phyloP scores from a whole-genome alignment of 2,329 filamentous ascomycete genomes.

The Fusarium falciforme region DNA sequence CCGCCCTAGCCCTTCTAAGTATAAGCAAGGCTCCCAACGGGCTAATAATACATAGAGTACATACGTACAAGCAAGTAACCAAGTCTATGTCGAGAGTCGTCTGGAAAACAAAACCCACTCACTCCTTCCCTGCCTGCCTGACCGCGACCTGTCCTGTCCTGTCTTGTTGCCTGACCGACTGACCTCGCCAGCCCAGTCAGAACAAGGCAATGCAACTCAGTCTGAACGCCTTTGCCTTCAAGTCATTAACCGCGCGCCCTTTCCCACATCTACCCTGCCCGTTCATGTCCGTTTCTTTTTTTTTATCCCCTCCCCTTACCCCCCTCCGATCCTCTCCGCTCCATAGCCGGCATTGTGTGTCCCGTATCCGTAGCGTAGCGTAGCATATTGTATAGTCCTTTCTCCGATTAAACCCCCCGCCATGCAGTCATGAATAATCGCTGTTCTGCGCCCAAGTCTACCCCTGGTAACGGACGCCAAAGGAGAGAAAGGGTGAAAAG shows the following conservation, averaged over 20 bases:
- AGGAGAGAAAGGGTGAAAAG: constrained; percentile 19
- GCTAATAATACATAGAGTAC: constrained; percentile 30
- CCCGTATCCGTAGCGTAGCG: constrained; percentile 28
- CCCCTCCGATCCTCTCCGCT: constrained; percentile 21
- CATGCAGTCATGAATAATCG: constrained; percentile 42
- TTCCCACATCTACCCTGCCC: constrained; percentile 14
- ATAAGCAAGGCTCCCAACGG: constrained; percentile 32
- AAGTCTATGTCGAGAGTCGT: constrained; percentile 35
- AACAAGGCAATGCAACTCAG: constrained; percentile 31
- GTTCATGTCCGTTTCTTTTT: constrained; percentile 4
- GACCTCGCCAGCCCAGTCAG: constrained; percentile 24
- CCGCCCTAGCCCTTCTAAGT: constrained; percentile 27
- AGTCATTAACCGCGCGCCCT: constrained; percentile 41
- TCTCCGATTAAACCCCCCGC: constrained; percentile 33
- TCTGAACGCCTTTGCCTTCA: constrained; percentile 38
- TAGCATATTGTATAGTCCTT: constrained; percentile 22
- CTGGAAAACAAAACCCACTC: constrained; percentile 31
- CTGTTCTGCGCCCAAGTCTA: constrained; percentile 25
- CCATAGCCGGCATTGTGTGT: constrained; percentile 29
- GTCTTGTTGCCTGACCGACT: background rate
- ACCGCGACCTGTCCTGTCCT: constrained; percentile 6
- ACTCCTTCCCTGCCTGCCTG: constrained; percentile 2
- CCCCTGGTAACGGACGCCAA: constrained; percentile 23
- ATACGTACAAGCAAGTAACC: constrained; percentile 17
- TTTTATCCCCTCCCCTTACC: constrained; percentile 19